phyloP scores from a whole-genome alignment of 2,329 filamentous ascomycete species.

The Aspergillus pseudotamarii region DNA sequence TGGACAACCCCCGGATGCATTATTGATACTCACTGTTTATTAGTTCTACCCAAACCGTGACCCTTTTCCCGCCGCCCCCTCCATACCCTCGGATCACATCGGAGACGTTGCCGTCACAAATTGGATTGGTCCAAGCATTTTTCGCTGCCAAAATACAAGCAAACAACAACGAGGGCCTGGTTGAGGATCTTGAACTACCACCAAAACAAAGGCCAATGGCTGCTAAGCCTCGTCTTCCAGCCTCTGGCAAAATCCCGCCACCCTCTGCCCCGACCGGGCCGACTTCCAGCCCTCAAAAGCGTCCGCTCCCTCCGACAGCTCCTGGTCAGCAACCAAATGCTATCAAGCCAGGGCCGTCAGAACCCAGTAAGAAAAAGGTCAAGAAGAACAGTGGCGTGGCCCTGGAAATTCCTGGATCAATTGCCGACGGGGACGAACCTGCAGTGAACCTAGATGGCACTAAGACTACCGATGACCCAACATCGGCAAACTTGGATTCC shows the following conservation, averaged over 20 bases:
- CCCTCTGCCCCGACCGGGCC: constrained; percentile 33
- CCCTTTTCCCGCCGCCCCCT: constrained; percentile 64
- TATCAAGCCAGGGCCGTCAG: constrained; percentile 30
- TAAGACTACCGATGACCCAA: constrained; percentile 13
- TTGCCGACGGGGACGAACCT: constrained; percentile 32
- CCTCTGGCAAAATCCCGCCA: constrained; percentile 49
- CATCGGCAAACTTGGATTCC: constrained; percentile 51
- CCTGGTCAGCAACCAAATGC: constrained; percentile 25
- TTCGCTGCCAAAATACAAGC: constrained; percentile 87
- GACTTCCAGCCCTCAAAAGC: constrained; percentile 46
- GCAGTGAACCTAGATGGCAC: constrained; percentile 20
- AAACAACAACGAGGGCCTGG: constrained; percentile 76
- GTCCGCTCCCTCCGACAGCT: constrained; percentile 35
- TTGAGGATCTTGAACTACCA: constrained; percentile 94
- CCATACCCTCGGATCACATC: constrained; percentile 76
- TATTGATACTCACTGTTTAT: constrained; percentile 13
- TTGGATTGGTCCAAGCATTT: constrained; percentile 87
- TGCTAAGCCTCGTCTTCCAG: constrained; percentile 47
- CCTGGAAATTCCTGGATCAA: constrained; percentile 28
- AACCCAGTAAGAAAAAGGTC: constrained; percentile 47
- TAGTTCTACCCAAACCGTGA: constrained; percentile 53
- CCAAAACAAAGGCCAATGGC: constrained; percentile 73
- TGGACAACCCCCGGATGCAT: neutral
- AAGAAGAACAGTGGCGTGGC: constrained; percentile 44
- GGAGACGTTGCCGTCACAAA: constrained; percentile 76